Evolutionary conservation across 805 yeast species (phyloP), one percentile per base, ranked within the genome.

Genomic region (Candida pseudoglaebosa): DNA sequence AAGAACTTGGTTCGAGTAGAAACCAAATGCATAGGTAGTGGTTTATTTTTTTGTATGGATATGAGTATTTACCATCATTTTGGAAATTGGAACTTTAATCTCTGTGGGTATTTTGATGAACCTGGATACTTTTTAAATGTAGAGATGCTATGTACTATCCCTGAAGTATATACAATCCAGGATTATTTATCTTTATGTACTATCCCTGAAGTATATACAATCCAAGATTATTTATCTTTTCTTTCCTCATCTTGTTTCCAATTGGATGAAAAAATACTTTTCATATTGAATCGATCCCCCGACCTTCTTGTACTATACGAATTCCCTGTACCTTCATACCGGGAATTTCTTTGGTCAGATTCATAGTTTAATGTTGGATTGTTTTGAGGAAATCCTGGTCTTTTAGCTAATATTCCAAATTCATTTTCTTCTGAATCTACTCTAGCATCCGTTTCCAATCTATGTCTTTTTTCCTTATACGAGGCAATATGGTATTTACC

Each of bases 301-400:
- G 71, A 61, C 40, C 65, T 73, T 50, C 85, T 68, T n/a, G 78
- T 65, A 28, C 63, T 56, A 40, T 80, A 80, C 34, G 85, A 74
- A 39, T 65, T 64, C 1, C 87, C 86, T 1, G 82, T 70, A 4
- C 89, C 91, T 48, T 81, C 85, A 52, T 72, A 84, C 49, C 74
- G 78, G 38, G 82, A 76, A 45, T 78, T 78, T 44, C 89, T 62
- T 16, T 59, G 62, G 17, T 50, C 52, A 4, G 57, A 54, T 1
- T 62, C 64, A 12, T 61, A 55, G 32, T 56, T 61, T 8, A 59
- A 53, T 9, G 50, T 49, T 5, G 66, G 64, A 37, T 59, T 54
- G 39, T 56, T 49, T 13, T 42, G 38, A 3, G 82, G 82, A 38
- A 77, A 71, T 1, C 85, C 85, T 1, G 84, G 84, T 45, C 71